Base-by-base conservation (phyloP, 129 eudicot species). In the Cynara cardunculus region DNA sequence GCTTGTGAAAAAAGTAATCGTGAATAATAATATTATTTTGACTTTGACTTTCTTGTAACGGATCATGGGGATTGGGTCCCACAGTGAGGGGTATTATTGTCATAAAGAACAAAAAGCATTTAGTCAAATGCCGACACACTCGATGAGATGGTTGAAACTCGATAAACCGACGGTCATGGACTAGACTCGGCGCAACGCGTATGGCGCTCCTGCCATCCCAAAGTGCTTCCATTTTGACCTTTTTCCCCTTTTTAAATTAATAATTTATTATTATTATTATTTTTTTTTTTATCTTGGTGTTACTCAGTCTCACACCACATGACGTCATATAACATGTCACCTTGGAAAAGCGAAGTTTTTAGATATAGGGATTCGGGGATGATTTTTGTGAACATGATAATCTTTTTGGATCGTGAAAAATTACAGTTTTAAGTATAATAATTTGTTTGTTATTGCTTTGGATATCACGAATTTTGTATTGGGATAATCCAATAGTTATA, bases 81-180 rank as follows among this genome's bases (percentile, higher is more conserved):
- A 41, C 18, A 7, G 1, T 14, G 22, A 21, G 64, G 75, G 69
- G 72, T 16, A 24, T 24, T 16, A 68, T 62, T 37, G 56, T 83
- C 78, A 59, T 69, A 14, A 7, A 11, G 27, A 1, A 18, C 10
- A 6, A 61, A 61, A 19, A 78, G 21, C 5, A 83, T 78, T 31
- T 65, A 73, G 83, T 34, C 65, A 84, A 73, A 78, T 69, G 75
- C 76, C 83, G 75, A 83, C 80, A 79, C 76, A 84, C 79, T 84
- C 75, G 69, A 78, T 78, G 62, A 71, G 71, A 78, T 72, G 13
- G 87, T 84, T 73, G 87, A 84, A 83, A 78, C 74, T 69, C 35
- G 56, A 73, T 16, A 26, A 64, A 39, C 44, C 11, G 44, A 35
- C 22, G 69, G 82, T 49, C 32, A 24, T 78, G 5, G 6, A 30